phyloP scores from a whole-genome alignment of 345 rosid species.

The Gossypium stocksii region DNA sequence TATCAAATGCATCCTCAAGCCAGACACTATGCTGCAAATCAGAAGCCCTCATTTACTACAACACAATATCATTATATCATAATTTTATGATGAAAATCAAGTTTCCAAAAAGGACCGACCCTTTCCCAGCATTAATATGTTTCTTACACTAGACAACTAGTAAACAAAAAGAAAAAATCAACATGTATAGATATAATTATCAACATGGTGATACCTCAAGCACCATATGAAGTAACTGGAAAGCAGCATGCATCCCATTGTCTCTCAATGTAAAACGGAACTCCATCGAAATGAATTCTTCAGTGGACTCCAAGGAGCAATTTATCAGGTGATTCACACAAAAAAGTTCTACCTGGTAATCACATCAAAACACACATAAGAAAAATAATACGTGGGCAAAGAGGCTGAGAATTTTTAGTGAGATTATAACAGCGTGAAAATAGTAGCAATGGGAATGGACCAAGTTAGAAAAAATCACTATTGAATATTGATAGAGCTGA shows the following conservation, averaged over 20 bases:
- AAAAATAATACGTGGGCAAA: background rate
- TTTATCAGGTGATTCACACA: constrained; percentile 96
- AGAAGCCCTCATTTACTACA: constrained; percentile 24
- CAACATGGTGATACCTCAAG: constrained; percentile 64
- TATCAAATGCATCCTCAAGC: constrained; percentile 99
- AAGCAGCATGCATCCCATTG: constrained; percentile 97
- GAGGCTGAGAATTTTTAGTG: background rate
- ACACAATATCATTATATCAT: background rate
- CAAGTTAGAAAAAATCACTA: background rate
- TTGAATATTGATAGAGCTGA: background rate
- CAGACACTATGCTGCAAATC: constrained; percentile 92
- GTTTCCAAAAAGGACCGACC: background rate
- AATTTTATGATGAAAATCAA: background rate
- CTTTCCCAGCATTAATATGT: background rate
- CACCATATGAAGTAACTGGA: constrained; percentile 99
- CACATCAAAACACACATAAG: constrained; percentile 3
- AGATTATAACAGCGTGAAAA: background rate
- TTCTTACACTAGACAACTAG: background rate
- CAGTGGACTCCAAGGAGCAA: constrained; percentile 98
- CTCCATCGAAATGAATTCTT: constrained; percentile 98
- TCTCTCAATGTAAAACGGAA: constrained; percentile 95
- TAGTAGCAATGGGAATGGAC: background rate
- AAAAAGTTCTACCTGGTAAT: constrained; percentile 86
- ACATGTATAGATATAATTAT: constrained; percentile 1
- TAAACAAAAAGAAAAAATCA: constrained; percentile 6